Conservation (phyloP, 2,329 filamentous ascomycete genomes). For the Macrophomina phaseolina region DNA sequence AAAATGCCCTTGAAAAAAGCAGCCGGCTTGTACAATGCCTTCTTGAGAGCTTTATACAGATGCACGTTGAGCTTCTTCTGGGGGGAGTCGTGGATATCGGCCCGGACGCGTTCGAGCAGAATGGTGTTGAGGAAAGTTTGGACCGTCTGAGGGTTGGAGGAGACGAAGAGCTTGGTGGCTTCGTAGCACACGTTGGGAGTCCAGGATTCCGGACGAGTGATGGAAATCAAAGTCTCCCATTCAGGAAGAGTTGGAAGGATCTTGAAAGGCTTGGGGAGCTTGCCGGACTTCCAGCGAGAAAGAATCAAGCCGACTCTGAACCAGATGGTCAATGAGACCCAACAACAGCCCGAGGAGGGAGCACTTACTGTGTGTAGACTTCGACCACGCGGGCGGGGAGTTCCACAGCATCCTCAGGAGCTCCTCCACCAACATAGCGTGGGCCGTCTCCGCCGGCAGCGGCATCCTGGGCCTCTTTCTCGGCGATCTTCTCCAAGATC, state of each 20-base stretch:
- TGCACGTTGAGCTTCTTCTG: slow-evolving; percentile 91
- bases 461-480: slow-evolving; percentile 71
- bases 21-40: slow-evolving; percentile 88
- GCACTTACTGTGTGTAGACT: slow-evolving; percentile 79
- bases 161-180: slow-evolving; percentile 90
- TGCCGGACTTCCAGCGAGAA: slow-evolving; percentile 93
- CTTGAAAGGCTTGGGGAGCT: slow-evolving; percentile 96
- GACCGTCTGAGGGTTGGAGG: slow-evolving; percentile 77
- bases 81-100: slow-evolving; percentile 84
- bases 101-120: slow-evolving; percentile 85
- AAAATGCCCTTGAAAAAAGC: slow-evolving; percentile 97
- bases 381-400: slow-evolving; percentile 91
- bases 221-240: slow-evolving; percentile 85
- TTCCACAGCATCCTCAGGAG: slow-evolving; percentile 80
- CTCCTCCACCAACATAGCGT: slow-evolving; percentile 55
- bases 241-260: slow-evolving; percentile 90
- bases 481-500: slow-evolving; percentile 92
- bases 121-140: slow-evolving; percentile 88
- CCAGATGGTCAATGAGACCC: slow-evolving; percentile 9
- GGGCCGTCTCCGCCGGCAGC: slow-evolving; percentile 41
- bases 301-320: slow-evolving; percentile 81
- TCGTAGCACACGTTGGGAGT: slow-evolving; percentile 85
- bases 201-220: slow-evolving; percentile 81
- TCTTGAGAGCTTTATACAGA: slow-evolving; percentile 92
- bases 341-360: neutral